A percentile compares a stretch with the other conserved stretches of the same genome.
Conservation (phyloP, 331 rosid genomes). For the Arachis monticola region DNA sequence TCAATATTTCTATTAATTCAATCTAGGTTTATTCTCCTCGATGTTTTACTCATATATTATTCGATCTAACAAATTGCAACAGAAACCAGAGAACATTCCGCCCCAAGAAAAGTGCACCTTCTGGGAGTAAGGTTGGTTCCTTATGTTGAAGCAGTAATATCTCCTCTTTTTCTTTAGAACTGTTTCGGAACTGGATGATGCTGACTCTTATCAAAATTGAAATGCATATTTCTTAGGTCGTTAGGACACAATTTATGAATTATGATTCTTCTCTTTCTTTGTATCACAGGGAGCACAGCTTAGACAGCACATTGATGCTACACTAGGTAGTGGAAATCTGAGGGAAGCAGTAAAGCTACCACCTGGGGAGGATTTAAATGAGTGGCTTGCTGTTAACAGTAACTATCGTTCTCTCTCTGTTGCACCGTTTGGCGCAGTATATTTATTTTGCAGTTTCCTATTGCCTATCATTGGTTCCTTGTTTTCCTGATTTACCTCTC, state of each 20-base stretch:
- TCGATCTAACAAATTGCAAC: constrained; percentile 46
- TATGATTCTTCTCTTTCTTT: constrained; percentile 7
- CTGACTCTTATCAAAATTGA: neutral
- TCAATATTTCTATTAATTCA: constrained; percentile 24
- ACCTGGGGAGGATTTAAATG: constrained; percentile 98
- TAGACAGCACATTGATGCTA: constrained; percentile 97
- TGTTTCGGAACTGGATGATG: neutral
- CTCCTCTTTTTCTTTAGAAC: neutral
- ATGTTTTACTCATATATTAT: constrained; percentile 9
- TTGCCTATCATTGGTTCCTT: constrained; percentile 24
- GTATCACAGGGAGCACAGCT: constrained; percentile 96
- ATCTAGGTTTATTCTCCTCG: constrained; percentile 27
- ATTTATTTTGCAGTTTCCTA: constrained; percentile 13
- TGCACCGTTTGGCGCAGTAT: constrained; percentile 37
- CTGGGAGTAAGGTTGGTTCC: constrained; percentile 94
- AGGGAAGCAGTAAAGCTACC: constrained; percentile 99
- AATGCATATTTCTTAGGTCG: constrained; percentile 7
- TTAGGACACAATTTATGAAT: neutral
- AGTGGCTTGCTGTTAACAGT: constrained; percentile 99
- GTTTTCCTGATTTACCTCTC: constrained; percentile 29
- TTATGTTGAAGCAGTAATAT: constrained; percentile 7
- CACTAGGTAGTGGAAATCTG: constrained; percentile 96
- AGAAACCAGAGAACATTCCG: constrained; percentile 99
- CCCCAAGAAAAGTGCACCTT: constrained; percentile 95
- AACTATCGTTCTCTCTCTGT: constrained; percentile 45